A percentile compares a stretch with the other conserved stretches of the same genome.
These are phyloP conservation scores for Mortierella sp. DNA, from an alignment of 371 early-diverging fungal genomes.

Conservation along the genomic window DNA sequence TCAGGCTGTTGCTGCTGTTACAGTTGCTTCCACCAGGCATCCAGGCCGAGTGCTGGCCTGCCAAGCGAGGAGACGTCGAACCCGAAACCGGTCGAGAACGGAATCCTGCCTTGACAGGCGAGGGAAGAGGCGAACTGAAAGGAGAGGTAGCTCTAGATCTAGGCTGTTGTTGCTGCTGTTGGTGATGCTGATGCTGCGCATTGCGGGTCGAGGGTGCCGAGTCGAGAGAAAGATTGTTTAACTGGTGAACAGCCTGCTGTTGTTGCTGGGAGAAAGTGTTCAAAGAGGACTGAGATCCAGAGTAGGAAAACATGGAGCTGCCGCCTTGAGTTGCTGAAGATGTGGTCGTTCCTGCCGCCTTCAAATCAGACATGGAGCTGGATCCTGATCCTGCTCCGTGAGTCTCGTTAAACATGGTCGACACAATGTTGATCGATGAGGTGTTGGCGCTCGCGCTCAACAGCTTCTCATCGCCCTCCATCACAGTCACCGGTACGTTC, in stretches of 20 bases:
- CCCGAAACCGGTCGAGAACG: constrained; percentile 56
- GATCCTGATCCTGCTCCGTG: constrained; percentile 34
- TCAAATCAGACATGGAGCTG: constrained; percentile 22
- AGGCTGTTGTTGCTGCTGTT: constrained; percentile 28
- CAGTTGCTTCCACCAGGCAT: constrained; percentile 11
- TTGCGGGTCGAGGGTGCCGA: constrained; percentile 13
- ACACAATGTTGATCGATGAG: constrained; percentile 63
- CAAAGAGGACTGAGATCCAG: constrained; percentile 26
- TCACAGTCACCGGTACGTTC: constrained; percentile 69
- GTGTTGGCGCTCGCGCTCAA: constrained; percentile 59
- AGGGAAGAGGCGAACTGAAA: constrained; percentile 51
- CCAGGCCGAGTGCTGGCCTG: constrained; percentile 24
- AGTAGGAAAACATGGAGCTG: constrained; percentile 20
- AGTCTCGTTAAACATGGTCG: constrained; percentile 67
- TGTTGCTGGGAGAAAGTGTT: constrained; percentile 44
- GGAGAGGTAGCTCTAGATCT: constrained; percentile 43
- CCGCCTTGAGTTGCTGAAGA: constrained; percentile 27
- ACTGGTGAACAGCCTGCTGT: constrained; percentile 53
- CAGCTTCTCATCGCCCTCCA: constrained; percentile 67
- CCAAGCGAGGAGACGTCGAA: constrained; percentile 41
- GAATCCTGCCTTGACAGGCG: constrained; percentile 50
- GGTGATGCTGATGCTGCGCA: constrained; percentile 28
- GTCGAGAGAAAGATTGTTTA: constrained; percentile 42
- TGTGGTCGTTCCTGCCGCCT: constrained; percentile 19
- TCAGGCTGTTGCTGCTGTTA: constrained; percentile 21